phyloP scores from a whole-genome alignment of 2,329 filamentous ascomycete species.

The Neophaeococcomyces aloes region DNA sequence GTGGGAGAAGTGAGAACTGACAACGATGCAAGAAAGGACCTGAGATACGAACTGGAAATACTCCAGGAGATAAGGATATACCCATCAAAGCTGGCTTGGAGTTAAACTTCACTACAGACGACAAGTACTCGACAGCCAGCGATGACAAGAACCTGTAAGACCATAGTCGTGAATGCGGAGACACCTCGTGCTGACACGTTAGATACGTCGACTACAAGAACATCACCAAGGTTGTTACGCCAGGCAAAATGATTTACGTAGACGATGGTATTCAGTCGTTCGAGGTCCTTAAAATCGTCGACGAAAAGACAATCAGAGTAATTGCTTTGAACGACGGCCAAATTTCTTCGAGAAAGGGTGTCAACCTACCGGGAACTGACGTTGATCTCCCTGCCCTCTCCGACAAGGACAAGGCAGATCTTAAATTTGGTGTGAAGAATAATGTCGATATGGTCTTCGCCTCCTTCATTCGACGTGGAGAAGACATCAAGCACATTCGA shows the following conservation, averaged over 20 bases:
- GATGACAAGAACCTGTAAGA: constrained; percentile 89
- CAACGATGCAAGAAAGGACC: constrained; percentile 54
- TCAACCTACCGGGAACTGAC: constrained; percentile 97
- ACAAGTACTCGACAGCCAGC: constrained; percentile 72
- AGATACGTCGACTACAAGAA: constrained; percentile 99
- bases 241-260: constrained; percentile 90
- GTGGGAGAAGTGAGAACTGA: constrained; percentile 20
- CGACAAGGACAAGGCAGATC: constrained; percentile 93
- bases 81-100: constrained; percentile 73
- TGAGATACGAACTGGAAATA: constrained; percentile 77
- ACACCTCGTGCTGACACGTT: constrained; percentile 8
- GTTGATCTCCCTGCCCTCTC: constrained; percentile 95
- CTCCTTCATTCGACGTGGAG: constrained; percentile 89
- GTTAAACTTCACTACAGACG: constrained; percentile 95
- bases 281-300: constrained; percentile 75
- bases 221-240: constrained; percentile 94
- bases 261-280: constrained; percentile 97
- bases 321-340: constrained; percentile 92
- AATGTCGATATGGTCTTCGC: constrained; percentile 98
- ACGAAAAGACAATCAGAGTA: constrained; percentile 80
- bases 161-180: neutral
- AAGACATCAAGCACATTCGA: constrained; percentile 89
- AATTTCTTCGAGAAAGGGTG: constrained; percentile 98
- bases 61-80: constrained; percentile 57
- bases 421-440: constrained; percentile 95